Evolutionary conservation across 257 asterid species (phyloP).

Genomic region (Solanum chilense): DNA sequence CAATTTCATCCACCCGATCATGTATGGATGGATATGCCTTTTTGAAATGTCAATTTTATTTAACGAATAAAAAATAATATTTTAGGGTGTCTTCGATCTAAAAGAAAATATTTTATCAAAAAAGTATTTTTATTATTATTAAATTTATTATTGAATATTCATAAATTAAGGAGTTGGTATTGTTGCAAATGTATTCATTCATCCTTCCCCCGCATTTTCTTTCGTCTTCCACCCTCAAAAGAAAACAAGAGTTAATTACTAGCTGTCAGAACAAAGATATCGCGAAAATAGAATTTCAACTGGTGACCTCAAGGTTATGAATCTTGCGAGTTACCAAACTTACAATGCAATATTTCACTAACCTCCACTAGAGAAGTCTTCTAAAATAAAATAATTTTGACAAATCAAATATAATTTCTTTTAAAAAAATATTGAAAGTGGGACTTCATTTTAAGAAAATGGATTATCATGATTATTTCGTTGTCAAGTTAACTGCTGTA

Average conservation of each 20-base stretch:
- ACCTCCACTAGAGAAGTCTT: background rate
- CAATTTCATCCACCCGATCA: background rate
- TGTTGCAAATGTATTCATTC: too few relatives aligned
- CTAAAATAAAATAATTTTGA: background rate
- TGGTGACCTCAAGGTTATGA: too few relatives aligned
- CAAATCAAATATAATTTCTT: too few relatives aligned
- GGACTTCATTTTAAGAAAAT: background rate
- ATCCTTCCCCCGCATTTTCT: too few relatives aligned
- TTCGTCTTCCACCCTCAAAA: too few relatives aligned
- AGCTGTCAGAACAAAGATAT: too few relatives aligned
- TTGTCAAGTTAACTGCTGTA: background rate
- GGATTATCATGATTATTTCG: background rate
- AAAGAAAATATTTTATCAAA: background rate
- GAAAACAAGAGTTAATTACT: too few relatives aligned
- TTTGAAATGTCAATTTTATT: background rate
- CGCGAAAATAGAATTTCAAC: too few relatives aligned
- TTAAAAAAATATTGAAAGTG: background rate
- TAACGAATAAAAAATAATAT: background rate
- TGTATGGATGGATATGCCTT: background rate
- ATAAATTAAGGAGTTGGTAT: too few relatives aligned
- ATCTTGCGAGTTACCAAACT: background rate
- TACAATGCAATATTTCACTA: background rate
- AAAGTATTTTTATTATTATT: too few relatives aligned
- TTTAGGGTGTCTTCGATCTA: background rate
- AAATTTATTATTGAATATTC: too few relatives aligned